Base-by-base conservation (phyloP, 2,329 filamentous ascomycete genomes). In the Cryoendolithus antarcticus region DNA sequence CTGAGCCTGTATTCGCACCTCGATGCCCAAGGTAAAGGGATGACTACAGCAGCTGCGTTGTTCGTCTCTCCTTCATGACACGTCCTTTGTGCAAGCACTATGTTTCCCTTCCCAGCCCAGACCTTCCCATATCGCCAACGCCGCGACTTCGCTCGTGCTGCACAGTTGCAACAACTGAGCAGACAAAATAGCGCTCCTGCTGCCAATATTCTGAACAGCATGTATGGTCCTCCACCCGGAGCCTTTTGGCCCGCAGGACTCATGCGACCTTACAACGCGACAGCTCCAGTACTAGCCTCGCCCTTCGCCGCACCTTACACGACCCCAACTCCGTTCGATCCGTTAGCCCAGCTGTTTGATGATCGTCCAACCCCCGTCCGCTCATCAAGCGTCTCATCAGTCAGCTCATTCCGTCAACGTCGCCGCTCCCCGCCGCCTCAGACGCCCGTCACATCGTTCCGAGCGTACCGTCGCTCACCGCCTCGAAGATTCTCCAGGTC, bases 111-210 rank as follows among this genome's bases (percentile, higher is more conserved):
- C 21, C 35, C 15, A n/a, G 35, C 15, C 32, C 33, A 9, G 19
- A 44, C 15, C 33, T 35, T 12, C 33, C 37, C 24, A 5, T 43
- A 19, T 21, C 43, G 40, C 31, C 41, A 35, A 24, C 38, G 43
- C 30, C 41, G 40, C 30, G 38, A 43, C 19, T 9, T 43, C 13
- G 12, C 30, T 4, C 45, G 38, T 24, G 32, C 45, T 4, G 38
- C 41, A 4, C 35, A 39, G 9, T 29, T 41, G 7, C 32, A 15
- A 15, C 28, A 21, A 11, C 21, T 38, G 5, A 27, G n/a, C 19
- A 19, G 15, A 19, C 15, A 19, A 19, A 19, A 19, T 5, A 19
- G 15, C 15, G 15, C 15, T 19, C 15, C 15, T 19, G 15, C 15
- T 19, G 15, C 15, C 15, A 19, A 19, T 19, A 19, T 19, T 19